Percentiles rank a stretch among this genome's conserved stretches.
These are phyloP conservation scores for Colletotrichum sp. DNA, from an alignment of 2,329 filamentous ascomycete species.

Conservation along the genomic window DNA sequence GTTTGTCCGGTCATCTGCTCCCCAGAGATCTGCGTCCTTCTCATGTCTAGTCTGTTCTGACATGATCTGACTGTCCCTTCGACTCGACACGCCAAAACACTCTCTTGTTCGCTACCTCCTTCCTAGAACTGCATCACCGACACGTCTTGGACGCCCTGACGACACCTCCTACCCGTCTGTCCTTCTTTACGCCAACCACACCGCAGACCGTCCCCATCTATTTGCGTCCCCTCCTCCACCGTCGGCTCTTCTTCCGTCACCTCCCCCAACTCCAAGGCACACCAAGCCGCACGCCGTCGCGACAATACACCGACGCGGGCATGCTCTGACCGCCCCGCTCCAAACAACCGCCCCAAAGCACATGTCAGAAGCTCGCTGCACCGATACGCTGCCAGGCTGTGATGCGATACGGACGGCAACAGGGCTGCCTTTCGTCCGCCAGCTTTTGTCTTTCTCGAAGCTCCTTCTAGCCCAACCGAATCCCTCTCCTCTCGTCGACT, in stretches of 20 bases:
- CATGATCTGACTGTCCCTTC: not conserved
- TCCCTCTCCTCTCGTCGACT: not conserved
- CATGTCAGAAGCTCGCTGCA: slow-evolving; percentile 10
- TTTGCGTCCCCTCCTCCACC: not conserved
- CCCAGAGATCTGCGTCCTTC: slow-evolving; percentile 2
- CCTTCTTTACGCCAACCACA: not conserved
- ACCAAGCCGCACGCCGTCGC: not conserved
- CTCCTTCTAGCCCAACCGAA: not conserved
- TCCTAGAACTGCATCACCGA: not conserved
- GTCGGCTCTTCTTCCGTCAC: not conserved
- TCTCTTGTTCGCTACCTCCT: not conserved
- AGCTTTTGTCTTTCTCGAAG: not conserved
- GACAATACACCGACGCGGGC: slow-evolving; percentile 3
- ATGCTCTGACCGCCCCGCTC: slow-evolving; percentile 12
- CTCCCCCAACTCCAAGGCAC: not conserved
- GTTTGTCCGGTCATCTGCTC: slow-evolving; percentile 18
- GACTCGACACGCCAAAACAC: not conserved
- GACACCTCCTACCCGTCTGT: not conserved
- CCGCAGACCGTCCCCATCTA: not conserved
- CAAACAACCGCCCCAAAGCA: not conserved
- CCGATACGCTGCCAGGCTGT: not conserved
- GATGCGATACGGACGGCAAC: slow-evolving; percentile 17
- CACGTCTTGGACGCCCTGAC: not conserved
- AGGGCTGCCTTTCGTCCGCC: slow-evolving; percentile 1
- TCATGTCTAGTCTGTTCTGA: not conserved